Evolutionary conservation across 2,329 filamentous ascomycete species (phyloP).

Genomic region (Alternaria tenuissima): DNA sequence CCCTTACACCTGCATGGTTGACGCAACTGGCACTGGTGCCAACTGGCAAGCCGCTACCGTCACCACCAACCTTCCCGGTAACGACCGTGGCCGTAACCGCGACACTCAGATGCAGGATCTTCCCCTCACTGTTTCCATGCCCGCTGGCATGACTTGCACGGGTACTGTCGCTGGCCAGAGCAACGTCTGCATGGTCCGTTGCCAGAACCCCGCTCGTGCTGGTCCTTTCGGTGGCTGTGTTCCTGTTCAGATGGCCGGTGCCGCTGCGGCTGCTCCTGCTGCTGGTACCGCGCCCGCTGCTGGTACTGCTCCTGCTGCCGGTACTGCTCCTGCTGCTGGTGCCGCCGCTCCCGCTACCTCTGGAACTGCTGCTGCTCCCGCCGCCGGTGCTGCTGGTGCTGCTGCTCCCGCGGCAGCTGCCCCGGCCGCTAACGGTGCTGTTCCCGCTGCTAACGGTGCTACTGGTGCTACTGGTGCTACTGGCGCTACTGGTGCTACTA

Average conservation of each 20-base stretch:
- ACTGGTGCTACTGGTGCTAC: constrained; percentile 5
- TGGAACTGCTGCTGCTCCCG: constrained; percentile 7
- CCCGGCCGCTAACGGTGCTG: background rate
- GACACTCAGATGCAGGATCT: constrained; percentile 43
- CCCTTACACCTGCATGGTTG: constrained; percentile 72
- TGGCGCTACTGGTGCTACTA: constrained; percentile 1
- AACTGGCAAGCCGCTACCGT: constrained; percentile 64
- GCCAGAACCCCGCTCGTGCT: constrained; percentile 67
- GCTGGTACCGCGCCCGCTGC: constrained; percentile 13
- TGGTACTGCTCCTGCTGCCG: constrained; percentile 8
- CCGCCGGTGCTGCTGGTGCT: constrained; percentile 7
- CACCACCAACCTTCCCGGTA: constrained; percentile 62
- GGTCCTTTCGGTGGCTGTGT: constrained; percentile 71
- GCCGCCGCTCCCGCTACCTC: constrained; percentile 8
- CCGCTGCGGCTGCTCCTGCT: constrained; percentile 19
- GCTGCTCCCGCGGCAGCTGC: background rate
- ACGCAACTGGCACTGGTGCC: constrained; percentile 65
- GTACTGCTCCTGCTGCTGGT: constrained; percentile 7
- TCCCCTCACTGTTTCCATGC: constrained; percentile 67
- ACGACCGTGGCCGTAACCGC: constrained; percentile 57
- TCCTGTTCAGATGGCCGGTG: constrained; percentile 60
- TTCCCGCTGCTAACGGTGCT: constrained; percentile 1
- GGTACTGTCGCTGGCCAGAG: constrained; percentile 67
- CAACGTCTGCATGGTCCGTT: constrained; percentile 70
- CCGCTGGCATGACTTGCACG: constrained; percentile 64